Base-by-base conservation (phyloP, 2,329 filamentous ascomycete genomes). In the Elsinoe perseae region DNA sequence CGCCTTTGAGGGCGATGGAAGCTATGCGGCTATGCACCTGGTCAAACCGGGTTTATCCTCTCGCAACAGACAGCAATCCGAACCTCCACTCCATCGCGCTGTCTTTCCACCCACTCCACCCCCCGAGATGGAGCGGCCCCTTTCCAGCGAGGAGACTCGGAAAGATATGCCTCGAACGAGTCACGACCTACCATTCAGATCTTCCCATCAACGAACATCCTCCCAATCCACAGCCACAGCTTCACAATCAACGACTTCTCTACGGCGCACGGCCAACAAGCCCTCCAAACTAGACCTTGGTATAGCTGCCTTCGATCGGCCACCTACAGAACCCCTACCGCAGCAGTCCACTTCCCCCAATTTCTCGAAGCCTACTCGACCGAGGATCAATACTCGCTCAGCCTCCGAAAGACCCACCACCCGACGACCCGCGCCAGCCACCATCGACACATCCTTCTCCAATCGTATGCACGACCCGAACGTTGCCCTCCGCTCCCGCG, bases 91-190 rank as follows among this genome's bases (percentile, higher is more conserved):
- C 61, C 82, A 81, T 67, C 84, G 89, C 64, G 88, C 87, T 64
- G 81, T 92, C 60, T 96, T 97, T 75, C 93, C 93, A 16, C 93
- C 93, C n/a, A 97, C 93, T n/a, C 93, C 93, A 38, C 93, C 93
- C 5, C 93, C 93, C 4, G 93, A 98, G 75, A 81, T 82, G 60
- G 90, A 96, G 50, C 56, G 63, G 34, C 64, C 66, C 21, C 61
- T 64, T 10, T 63, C 63, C 10, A 58, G 50, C 4, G 56, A 55
- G 14, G 34, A 54, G 4, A 25, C 46, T 12, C 27, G 48, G 57
- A 18, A 61, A 66, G 34, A 30, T n/a, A 36, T 18, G 20, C 25
- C 36, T 30, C 59, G 30, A 14, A 50, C 60, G 20, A 63, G 62
- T 56, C 61, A 60, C 59, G 58, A 71, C 64, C 64, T 70, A 65